phyloP scores from a whole-genome alignment of 495 filamentous ascomycete species.

The Saxophila tyrrhenica region DNA sequence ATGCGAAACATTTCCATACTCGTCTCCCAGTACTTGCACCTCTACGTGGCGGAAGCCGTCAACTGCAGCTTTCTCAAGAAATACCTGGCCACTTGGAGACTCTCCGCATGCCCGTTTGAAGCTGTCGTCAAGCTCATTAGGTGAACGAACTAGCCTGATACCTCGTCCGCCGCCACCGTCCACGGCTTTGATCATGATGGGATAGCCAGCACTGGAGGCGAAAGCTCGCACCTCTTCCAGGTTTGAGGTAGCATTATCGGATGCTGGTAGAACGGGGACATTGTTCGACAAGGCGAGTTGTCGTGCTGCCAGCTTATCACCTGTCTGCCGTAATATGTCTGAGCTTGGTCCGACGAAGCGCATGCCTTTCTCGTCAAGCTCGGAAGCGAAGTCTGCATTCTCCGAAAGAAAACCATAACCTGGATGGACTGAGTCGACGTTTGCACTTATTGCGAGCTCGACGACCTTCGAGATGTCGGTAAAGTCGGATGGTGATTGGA shows the following conservation, averaged over 20 bases:
- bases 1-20: slow-evolving; percentile 20
- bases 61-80: slow-evolving; percentile 32
- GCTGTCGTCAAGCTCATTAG: slow-evolving; percentile 9
- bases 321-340: not conserved
- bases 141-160: slow-evolving; percentile 21
- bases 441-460: too few relatives aligned
- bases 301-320: not conserved
- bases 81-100: slow-evolving; percentile 38
- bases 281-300: not conserved
- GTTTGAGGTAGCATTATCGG: not conserved
- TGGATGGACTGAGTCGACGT: slow-evolving; percentile 44
- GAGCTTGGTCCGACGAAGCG: not conserved
- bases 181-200: slow-evolving; percentile 3
- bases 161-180: slow-evolving; percentile 28
- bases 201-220: not conserved
- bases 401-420: slow-evolving; percentile 52
- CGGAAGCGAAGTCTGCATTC: slow-evolving; percentile 41
- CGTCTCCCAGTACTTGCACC: slow-evolving; percentile 27
- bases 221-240: not conserved
- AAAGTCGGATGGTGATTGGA: too few relatives aligned
- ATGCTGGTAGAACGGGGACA: not conserved
- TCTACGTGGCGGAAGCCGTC: slow-evolving; percentile 27
- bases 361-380: slow-evolving; percentile 40
- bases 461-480: too few relatives aligned
- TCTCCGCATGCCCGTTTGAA: slow-evolving; percentile 28